Conservation (phyloP, 2,329 filamentous ascomycete species). For the Sporothrix inflata region DNA sequence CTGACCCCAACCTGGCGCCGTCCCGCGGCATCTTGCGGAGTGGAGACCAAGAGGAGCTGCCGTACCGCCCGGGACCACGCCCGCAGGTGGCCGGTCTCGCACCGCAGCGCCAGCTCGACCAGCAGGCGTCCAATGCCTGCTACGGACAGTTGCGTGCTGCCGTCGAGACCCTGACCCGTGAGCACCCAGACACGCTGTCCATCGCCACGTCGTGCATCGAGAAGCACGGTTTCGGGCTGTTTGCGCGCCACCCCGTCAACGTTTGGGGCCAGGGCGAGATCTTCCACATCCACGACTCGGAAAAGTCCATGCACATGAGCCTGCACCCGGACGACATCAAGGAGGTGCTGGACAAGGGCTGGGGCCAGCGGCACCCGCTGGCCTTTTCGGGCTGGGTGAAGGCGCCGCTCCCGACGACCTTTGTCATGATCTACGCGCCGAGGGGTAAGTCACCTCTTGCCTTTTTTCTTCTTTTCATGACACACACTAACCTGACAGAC, state of each 20-base stretch:
- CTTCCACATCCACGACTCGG: constrained; percentile 76
- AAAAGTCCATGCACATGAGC: constrained; percentile 77
- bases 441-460: constrained; percentile 47
- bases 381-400: constrained; percentile 68
- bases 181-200: constrained; percentile 53
- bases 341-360: constrained; percentile 72
- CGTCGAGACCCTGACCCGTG: constrained; percentile 53
- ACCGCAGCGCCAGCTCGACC: constrained; percentile 77
- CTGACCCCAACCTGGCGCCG: constrained; percentile 57
- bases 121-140: constrained; percentile 59
- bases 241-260: constrained; percentile 67
- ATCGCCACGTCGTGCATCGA: constrained; percentile 76
- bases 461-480: not conserved
- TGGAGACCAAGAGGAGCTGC: constrained; percentile 48
- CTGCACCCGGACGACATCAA: constrained; percentile 78
- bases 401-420: constrained; percentile 72
- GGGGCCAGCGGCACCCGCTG: constrained; percentile 74
- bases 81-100: constrained; percentile 76
- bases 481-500: constrained; percentile 43
- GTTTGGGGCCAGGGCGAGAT: constrained; percentile 79
- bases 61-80: constrained; percentile 64
- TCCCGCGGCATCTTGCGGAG: constrained; percentile 59
- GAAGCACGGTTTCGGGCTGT: constrained; percentile 78
- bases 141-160: constrained; percentile 59
- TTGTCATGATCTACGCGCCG: constrained; percentile 83